These are phyloP conservation scores for Penicillium sp. DNA, from an alignment of 2,329 filamentous ascomycete genomes.

Conservation along the genomic window DNA sequence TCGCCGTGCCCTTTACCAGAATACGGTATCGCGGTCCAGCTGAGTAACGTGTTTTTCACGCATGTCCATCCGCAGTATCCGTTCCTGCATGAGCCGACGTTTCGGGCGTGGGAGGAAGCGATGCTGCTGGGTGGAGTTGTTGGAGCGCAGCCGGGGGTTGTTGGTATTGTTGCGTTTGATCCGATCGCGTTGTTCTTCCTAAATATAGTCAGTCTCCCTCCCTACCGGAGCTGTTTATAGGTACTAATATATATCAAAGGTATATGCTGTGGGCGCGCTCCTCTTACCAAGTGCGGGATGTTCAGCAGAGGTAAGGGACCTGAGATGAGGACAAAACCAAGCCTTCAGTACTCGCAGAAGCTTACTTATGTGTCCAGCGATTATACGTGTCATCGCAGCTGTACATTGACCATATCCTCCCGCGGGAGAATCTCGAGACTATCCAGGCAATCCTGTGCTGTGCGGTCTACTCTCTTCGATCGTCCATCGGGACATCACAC, in stretches of 20 bases:
- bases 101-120: conserved; percentile 24
- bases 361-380: background rate
- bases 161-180: background rate
- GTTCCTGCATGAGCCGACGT: conserved; percentile 31
- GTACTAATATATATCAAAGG: background rate
- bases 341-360: too few species aligned
- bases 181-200: background rate
- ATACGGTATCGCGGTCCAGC: conserved; percentile 15
- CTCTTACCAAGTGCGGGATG: conserved; percentile 14
- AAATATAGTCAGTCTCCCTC: background rate
- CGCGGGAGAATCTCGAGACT: background rate
- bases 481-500: conserved; percentile 29
- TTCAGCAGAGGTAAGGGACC: background rate
- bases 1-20: conserved; percentile 20
- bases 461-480: conserved; percentile 1
- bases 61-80: conserved; percentile 32
- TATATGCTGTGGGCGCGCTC: conserved; percentile 7
- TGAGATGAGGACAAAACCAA: too few species aligned
- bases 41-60: conserved; percentile 31
- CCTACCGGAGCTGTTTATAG: too few species aligned
- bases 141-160: too few species aligned
- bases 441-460: background rate
- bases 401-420: conserved; percentile 25
- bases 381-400: background rate
- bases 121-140: background rate